Base-by-base conservation (phyloP, 768 basidiomycete species). In the Mycena floridula region DNA sequence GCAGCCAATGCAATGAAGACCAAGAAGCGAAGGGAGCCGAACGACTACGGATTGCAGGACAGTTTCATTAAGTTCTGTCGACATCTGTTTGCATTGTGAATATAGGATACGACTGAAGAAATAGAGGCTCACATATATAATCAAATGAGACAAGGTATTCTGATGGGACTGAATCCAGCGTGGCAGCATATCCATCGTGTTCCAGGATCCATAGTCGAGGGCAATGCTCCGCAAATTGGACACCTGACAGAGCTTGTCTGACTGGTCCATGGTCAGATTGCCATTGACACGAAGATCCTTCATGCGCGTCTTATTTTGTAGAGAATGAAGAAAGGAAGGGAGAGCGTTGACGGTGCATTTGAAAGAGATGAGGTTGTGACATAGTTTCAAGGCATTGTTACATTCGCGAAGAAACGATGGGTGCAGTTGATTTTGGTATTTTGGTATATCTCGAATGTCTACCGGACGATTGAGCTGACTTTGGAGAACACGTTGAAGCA, bases 181-280 rank as follows among this genome's bases (percentile, higher is more conserved):
- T 8, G 85, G 81, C 16, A 89, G 55, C 6, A 66, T 51, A 54
- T 83, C 73, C 42, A 83, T 63, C 18, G 82, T 60, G 50, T 73
- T 75, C 79, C 81, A 81, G 3, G 77, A 77, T n/a, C 79, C 75
- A 41, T 60, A 68, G 40, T 86, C 78, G 22, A 89, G 60, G 5
- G 70, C 62, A 13, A 89, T 52, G 20, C 57, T 67, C 9, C 66
- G 65, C 25, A 86, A 56, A 0, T 59, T 59, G 16, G 49, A 47
- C 15, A 79, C 48, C 20, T 67, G 54, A 11, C 64, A 46, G 21
- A 86, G 64, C 43, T 67, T 59, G 16, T 61, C 53, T 0, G 73
- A 58, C 51, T 85, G 81, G 16, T 69, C 65, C 0, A 65, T 63
- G 0, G 76, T 75, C n/a, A 88, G 56, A n/a, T 65, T 62, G 0